phyloP scores from a whole-genome alignment of 495 filamentous ascomycete genomes.

The Cladorrhinum samala region DNA sequence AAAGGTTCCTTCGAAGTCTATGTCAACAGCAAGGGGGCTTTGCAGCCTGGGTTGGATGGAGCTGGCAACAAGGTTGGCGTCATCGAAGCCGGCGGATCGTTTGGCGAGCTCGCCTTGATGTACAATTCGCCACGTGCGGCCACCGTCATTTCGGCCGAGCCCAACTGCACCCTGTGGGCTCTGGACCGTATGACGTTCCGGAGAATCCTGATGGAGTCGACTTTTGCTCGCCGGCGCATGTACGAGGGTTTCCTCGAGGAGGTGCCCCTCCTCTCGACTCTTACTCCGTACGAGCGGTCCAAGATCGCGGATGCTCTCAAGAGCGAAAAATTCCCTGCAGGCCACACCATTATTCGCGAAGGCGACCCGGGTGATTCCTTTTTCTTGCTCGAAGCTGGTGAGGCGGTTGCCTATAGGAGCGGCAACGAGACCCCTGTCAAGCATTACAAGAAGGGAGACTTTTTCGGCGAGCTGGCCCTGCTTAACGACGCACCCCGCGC shows the following conservation, averaged over 20 bases:
- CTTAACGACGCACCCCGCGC: constrained; percentile 90
- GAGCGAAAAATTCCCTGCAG: constrained; percentile 77
- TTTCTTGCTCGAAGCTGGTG: constrained; percentile 83
- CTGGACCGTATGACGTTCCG: constrained; percentile 95
- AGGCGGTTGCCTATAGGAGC: constrained; percentile 77
- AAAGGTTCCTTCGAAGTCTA: constrained; percentile 85
- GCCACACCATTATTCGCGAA: constrained; percentile 77
- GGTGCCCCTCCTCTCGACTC: constrained; percentile 75
- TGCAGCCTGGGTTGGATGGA: constrained; percentile 77
- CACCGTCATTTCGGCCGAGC: constrained; percentile 79
- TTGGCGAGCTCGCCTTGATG: constrained; percentile 96
- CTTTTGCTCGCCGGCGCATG: constrained; percentile 90
- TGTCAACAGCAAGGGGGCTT: constrained; percentile 71
- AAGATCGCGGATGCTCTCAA: constrained; percentile 97
- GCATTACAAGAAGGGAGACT: constrained; percentile 82
- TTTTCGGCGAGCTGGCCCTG: constrained; percentile 92
- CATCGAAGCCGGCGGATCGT: constrained; percentile 87
- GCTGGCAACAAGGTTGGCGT: constrained; percentile 77
- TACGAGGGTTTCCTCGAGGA: constrained; percentile 98
- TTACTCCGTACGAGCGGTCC: constrained; percentile 85
- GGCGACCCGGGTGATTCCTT: constrained; percentile 90
- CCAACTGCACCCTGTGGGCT: constrained; percentile 80
- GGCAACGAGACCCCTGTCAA: constrained; percentile 62
- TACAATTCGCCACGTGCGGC: constrained; percentile 98
- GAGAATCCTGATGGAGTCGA: constrained; percentile 96